phyloP scores from a whole-genome alignment of 2,329 filamentous ascomycete genomes.

The Fusarium nematophilum region DNA sequence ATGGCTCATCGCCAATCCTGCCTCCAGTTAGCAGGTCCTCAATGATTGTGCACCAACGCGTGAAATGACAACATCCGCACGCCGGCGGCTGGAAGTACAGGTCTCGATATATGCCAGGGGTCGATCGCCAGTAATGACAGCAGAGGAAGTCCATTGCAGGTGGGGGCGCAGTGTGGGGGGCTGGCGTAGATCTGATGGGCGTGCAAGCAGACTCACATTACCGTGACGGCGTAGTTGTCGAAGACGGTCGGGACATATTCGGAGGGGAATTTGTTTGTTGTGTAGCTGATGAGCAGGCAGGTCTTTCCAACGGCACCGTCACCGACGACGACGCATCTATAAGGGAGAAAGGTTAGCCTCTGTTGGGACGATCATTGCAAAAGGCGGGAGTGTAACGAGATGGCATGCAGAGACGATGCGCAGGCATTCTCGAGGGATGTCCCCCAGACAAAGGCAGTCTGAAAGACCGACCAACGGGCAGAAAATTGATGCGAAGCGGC shows the following conservation, averaged over 20 bases:
- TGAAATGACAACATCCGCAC: conserved; percentile 13
- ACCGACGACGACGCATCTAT: conserved; percentile 96
- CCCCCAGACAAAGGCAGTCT: conserved; percentile 4
- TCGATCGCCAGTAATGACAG: conserved; percentile 10
- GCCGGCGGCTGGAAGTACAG: conserved; percentile 1
- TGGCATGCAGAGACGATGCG: conserved; percentile 27
- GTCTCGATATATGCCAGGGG: conserved; percentile 4
- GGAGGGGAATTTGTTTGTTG: conserved; percentile 99
- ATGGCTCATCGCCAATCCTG: conserved; percentile 99
- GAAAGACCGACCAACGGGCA: not conserved
- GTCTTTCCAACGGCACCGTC: conserved; percentile 99
- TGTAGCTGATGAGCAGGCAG: conserved; percentile 98
- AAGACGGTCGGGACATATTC: conserved; percentile 99
- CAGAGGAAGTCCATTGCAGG: conserved; percentile 17
- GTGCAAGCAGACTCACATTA: conserved; percentile 80
- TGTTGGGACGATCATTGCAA: not conserved
- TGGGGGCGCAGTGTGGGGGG: conserved; percentile 27
- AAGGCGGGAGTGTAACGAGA: conserved; percentile 2
- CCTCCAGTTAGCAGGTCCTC: conserved; percentile 33
- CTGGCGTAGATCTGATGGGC: conserved; percentile 26
- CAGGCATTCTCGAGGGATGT: conserved; percentile 14
- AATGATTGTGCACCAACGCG: not conserved
- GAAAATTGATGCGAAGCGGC: conserved; percentile 15
- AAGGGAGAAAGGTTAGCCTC: conserved; percentile 37
- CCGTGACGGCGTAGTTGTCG: conserved; percentile 99